phyloP scores from a whole-genome alignment of 768 basidiomycete genomes.

The Pisolithus tinctorius region DNA sequence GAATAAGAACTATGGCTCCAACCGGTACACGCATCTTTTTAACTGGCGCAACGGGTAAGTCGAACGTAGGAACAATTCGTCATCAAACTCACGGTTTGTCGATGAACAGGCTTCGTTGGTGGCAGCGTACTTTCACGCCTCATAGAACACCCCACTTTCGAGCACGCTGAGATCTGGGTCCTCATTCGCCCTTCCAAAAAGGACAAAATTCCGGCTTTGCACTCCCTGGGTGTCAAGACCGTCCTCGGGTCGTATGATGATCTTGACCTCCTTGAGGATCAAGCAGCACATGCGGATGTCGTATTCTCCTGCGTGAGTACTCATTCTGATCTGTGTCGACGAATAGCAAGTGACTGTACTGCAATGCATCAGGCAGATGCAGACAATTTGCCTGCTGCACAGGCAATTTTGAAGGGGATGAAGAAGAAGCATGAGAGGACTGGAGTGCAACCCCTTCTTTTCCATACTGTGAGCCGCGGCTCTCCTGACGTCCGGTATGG shows the following conservation, averaged over 20 bases:
- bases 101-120: conserved; percentile 27
- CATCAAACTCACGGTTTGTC: background rate
- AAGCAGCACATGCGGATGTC: conserved; percentile 39
- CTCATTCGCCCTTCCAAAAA: conserved; percentile 25
- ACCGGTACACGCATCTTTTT: conserved; percentile 35
- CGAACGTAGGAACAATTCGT: background rate
- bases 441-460: conserved; percentile 40
- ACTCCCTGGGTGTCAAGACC: conserved; percentile 21
- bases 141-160: conserved; percentile 18
- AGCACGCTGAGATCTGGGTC: conserved; percentile 19
- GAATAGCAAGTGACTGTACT: background rate
- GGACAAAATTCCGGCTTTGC: conserved; percentile 12
- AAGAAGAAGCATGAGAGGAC: conserved; percentile 39
- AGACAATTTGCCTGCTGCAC: conserved; percentile 39
- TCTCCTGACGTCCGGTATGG: background rate
- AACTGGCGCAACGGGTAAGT: conserved; percentile 40
- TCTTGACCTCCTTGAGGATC: conserved; percentile 32
- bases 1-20: background rate
- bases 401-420: conserved; percentile 46
- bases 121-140: conserved; percentile 28
- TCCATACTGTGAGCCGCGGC: conserved; percentile 51
- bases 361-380: conserved; percentile 32
- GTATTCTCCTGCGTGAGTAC: conserved; percentile 33
- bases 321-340: too few species aligned
- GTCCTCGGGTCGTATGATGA: conserved; percentile 42